Base-by-base conservation (phyloP, 495 filamentous ascomycete species). In the Glarea lozoyensis region DNA sequence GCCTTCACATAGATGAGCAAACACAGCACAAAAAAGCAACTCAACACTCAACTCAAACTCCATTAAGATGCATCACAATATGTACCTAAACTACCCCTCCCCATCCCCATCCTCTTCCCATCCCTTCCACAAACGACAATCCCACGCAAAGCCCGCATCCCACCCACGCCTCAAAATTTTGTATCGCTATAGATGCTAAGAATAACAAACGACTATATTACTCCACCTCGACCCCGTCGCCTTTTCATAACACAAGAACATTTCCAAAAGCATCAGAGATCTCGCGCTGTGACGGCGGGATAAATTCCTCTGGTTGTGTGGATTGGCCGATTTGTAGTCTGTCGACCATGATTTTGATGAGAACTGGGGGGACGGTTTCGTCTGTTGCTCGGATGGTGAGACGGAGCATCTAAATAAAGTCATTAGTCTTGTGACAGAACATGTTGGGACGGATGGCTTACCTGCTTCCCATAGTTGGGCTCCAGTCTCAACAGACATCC, bases 311-410 rank as follows among this genome's bases (percentile, higher is more conserved):
- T 9, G 55, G 55, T 17, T 34, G 36, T 29, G 62, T 75, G 24
- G 68, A 68, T 27, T 69, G 45, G 2, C 73, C 73, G 18, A 48
- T 42, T 17, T 78, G 68, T 36, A 96, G 62, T 45, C 78, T 69
- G 53, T 90, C 85, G 57, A 92, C 83, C 86, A 97, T 93, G 40
- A 86, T 60, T 56, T 84, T 90, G 46, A 86, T 66, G 41, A 99
- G 54, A 21, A 86, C 69, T 10, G 82, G 80, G 11, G 92, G 88
- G 2, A 96, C 82, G 10, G 63, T 69, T 51, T 97, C 93, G 49
- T 97, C 88, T 2, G 93, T 99, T 10, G 93, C 93, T 39, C 93
- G 73, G 47, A 99, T 83, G 2, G 93, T 99, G 41, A 95, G 70
- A 12, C 93, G 88, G 50, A 90, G 84, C 85, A 95, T 94, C 92